These are phyloP conservation scores for Penicillium nucicola DNA, from an alignment of 495 filamentous ascomycete species.

Conservation along the genomic window DNA sequence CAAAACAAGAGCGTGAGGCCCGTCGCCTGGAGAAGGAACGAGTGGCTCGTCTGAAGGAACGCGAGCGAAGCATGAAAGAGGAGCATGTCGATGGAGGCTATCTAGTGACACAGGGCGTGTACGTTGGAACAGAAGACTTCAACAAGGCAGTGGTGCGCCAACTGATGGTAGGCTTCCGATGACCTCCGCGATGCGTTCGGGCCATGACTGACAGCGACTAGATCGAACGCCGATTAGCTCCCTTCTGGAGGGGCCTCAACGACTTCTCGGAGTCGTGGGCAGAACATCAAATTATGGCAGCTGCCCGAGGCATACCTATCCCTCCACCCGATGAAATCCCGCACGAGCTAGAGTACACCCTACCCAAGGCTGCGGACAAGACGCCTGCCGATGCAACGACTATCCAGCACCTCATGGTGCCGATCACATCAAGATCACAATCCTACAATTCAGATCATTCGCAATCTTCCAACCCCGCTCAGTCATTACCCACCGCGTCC, in stretches of 20 bases:
- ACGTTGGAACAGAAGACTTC: conserved; percentile 89
- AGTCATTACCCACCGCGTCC: conserved; percentile 50
- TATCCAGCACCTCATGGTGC: conserved; percentile 67
- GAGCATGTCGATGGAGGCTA: conserved; percentile 94
- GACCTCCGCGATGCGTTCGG: not conserved
- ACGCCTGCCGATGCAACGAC: conserved; percentile 40
- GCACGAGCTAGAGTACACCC: conserved; percentile 56
- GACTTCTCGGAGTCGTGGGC: conserved; percentile 89
- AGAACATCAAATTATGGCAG: conserved; percentile 89
- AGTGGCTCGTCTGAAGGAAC: conserved; percentile 67
- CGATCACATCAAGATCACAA: conserved; percentile 69
- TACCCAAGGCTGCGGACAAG: conserved; percentile 40
- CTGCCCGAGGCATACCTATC: conserved; percentile 78
- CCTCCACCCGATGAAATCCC: conserved; percentile 81
- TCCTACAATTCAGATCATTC: conserved; percentile 70
- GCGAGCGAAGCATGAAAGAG: conserved; percentile 88
- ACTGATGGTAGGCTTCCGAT: conserved; percentile 67
- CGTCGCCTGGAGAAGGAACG: conserved; percentile 82
- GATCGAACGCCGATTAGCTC: conserved; percentile 90
- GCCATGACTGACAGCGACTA: conserved; percentile 33
- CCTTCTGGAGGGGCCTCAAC: conserved; percentile 92
- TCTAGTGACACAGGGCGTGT: conserved; percentile 90
- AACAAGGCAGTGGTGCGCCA: conserved; percentile 87
- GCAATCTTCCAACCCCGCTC: conserved; percentile 42
- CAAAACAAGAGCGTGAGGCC: conserved; percentile 86